Conservation (phyloP, 2,329 filamentous ascomycete genomes). For the Aspergillus sp. region DNA sequence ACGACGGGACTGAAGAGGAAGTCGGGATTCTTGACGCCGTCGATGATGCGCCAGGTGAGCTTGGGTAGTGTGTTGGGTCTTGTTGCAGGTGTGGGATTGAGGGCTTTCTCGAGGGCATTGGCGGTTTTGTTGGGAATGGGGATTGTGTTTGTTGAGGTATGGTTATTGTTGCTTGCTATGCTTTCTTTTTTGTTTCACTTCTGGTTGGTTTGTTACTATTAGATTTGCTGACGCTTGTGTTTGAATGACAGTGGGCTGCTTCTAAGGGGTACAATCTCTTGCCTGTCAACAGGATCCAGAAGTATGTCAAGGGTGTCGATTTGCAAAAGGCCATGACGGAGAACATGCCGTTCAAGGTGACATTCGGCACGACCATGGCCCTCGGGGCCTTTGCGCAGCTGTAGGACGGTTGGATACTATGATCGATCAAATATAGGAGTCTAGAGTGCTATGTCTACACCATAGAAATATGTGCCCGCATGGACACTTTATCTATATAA, state of each 20-base stretch:
- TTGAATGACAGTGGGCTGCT: constrained; percentile 34
- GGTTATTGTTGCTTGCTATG: constrained; percentile 4
- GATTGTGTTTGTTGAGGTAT: constrained; percentile 41
- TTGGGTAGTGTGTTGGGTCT: constrained; percentile 42
- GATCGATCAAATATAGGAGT: neutral
- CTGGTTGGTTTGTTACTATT: neutral
- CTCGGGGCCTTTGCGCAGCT: constrained; percentile 43
- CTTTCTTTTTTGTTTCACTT: no score
- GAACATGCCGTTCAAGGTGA: constrained; percentile 43
- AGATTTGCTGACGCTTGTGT: constrained; percentile 1
- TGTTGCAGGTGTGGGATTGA: constrained; percentile 37
- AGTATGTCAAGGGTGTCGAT: constrained; percentile 37
- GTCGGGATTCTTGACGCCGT: constrained; percentile 23
- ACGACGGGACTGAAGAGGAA: constrained; percentile 8
- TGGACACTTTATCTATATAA: no score
- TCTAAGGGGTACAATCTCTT: constrained; percentile 44
- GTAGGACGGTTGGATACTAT: constrained; percentile 10
- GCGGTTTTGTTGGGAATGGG: constrained; percentile 41
- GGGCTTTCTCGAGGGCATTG: constrained; percentile 41
- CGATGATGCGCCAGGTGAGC: constrained; percentile 40
- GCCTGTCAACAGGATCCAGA: constrained; percentile 36
- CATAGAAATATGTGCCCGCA: no score
- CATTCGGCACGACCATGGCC: constrained; percentile 42
- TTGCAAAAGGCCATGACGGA: constrained; percentile 32
- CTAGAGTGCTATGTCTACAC: neutral